A percentile compares a stretch with the other conserved stretches of the same genome.
Conservation (phyloP, 768 basidiomycete species). For the Phallus indusiatus region DNA sequence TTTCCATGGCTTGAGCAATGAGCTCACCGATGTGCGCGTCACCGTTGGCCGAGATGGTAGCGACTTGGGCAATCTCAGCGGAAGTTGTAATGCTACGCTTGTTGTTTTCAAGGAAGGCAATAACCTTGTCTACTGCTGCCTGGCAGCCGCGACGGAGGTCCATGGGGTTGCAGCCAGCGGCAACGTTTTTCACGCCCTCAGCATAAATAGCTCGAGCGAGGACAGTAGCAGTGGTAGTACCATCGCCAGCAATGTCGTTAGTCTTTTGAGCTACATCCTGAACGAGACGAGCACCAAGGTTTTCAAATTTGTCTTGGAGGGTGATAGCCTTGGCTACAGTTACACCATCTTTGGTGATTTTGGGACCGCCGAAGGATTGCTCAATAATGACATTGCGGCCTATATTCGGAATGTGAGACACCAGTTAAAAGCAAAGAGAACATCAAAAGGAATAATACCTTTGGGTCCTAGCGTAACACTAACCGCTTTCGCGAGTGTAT, state of each 20-base stretch:
- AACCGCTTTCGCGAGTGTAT: slow-evolving; percentile 94
- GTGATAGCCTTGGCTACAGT: slow-evolving; percentile 93
- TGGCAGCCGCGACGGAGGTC: slow-evolving; percentile 98
- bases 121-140: slow-evolving; percentile 91
- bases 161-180: slow-evolving; percentile 99
- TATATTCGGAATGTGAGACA: slow-evolving; percentile 19
- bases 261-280: slow-evolving; percentile 96
- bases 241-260: slow-evolving; percentile 95
- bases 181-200: slow-evolving; percentile 98
- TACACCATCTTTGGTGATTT: slow-evolving; percentile 98
- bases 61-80: slow-evolving; percentile 96
- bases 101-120: slow-evolving; percentile 79
- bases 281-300: slow-evolving; percentile 91
- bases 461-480: slow-evolving; percentile 95
- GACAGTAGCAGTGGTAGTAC: slow-evolving; percentile 96
- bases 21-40: slow-evolving; percentile 88
- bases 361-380: slow-evolving; percentile 79
- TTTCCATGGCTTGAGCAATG: slow-evolving; percentile 99
- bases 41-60: slow-evolving; percentile 80
- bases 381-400: slow-evolving; percentile 99
- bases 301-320: slow-evolving; percentile 97
- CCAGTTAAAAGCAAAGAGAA: slow-evolving; percentile 7
- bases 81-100: slow-evolving; percentile 94
- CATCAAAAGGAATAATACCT: slow-evolving; percentile 35
- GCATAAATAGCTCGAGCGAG: slow-evolving; percentile 96